Evolutionary conservation across 495 filamentous ascomycete species (phyloP).

Genomic region (Talaromyces borbonicus): DNA sequence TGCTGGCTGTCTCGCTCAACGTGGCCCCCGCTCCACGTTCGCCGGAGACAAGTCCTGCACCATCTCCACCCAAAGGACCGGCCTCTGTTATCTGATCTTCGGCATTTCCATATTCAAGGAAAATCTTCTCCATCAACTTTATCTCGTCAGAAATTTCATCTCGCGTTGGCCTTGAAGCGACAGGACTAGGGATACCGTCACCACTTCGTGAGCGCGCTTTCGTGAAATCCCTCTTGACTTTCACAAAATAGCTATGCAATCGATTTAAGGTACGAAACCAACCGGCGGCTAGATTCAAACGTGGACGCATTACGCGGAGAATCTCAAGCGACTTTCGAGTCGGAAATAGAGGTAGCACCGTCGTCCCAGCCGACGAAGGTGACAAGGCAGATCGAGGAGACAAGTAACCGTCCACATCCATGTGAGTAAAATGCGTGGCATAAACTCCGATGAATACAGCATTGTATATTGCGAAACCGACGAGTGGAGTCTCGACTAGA

Average conservation of each 20-base stretch:
- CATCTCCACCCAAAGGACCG: constrained; percentile 24
- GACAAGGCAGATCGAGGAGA: constrained; percentile 16
- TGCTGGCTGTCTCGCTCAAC: constrained; percentile 31
- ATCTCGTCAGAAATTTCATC: constrained; percentile 61
- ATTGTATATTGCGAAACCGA: constrained; percentile 74
- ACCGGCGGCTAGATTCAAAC: constrained; percentile 59
- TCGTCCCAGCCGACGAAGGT: constrained; percentile 9
- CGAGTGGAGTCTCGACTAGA: constrained; percentile 69
- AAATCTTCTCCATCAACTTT: constrained; percentile 46
- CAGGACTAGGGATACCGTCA: constrained; percentile 22
- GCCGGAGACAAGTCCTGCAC: constrained; percentile 14
- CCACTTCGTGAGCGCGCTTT: constrained; percentile 34
- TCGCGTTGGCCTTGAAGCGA: constrained; percentile 33
- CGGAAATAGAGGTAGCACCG: constrained; percentile 24
- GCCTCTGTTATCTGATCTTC: constrained; percentile 34
- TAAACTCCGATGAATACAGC: constrained; percentile 67
- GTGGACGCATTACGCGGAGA: constrained; percentile 52
- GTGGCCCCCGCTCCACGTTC: constrained; percentile 25
- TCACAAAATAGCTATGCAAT: constrained; percentile 57
- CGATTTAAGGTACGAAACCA: constrained; percentile 60
- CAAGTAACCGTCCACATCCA: constrained; percentile 62
- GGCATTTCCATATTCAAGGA: constrained; percentile 46
- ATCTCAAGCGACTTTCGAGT: constrained; percentile 43
- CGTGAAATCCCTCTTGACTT: constrained; percentile 51
- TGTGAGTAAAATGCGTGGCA: constrained; percentile 62